Conservation (phyloP, 1,284 basidiomycete genomes). For the Taiwanofungus camphoratus region DNA sequence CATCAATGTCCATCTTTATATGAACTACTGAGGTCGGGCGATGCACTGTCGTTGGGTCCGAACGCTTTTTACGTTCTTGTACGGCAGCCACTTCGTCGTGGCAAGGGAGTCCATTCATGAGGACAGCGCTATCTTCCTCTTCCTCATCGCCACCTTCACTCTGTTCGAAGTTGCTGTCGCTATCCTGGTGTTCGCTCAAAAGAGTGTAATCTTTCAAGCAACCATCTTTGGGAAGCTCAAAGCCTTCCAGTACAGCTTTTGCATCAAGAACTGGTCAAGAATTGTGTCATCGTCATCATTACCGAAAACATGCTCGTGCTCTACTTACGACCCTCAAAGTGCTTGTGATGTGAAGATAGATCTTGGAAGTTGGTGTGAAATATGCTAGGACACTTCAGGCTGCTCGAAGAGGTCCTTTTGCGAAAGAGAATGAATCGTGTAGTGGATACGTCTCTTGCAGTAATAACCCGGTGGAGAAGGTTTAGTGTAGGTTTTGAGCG, state of each 20-base stretch:
- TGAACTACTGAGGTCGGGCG: conserved; percentile 2
- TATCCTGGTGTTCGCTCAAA: conserved; percentile 2
- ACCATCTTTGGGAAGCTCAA: conserved; percentile 4
- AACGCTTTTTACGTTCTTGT: not conserved
- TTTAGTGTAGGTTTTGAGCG: conserved; percentile 7
- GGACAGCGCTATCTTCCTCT: conserved; percentile 9
- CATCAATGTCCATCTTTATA: too few species aligned
- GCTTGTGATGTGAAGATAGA: conserved; percentile 6
- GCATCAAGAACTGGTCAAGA: conserved; percentile 4
- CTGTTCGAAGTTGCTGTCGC: conserved; percentile 16
- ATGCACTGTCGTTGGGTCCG: not conserved
- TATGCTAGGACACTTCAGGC: conserved; percentile 3
- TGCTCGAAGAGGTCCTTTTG: conserved; percentile 5
- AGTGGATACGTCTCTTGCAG: conserved; percentile 1
- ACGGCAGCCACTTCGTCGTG: not conserved
- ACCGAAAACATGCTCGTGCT: not conserved
- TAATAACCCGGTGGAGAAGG: conserved; percentile 8
- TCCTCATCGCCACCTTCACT: conserved; percentile 10
- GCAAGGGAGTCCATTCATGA: conserved; percentile 1
- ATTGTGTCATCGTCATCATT: not conserved
- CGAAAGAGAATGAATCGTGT: conserved; percentile 8
- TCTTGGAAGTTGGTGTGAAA: conserved; percentile 9
- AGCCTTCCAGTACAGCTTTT: conserved; percentile 4
- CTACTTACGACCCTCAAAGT: conserved; percentile 4
- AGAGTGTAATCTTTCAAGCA: conserved; percentile 6